These are phyloP conservation scores for Boletus patriciae DNA, from an alignment of 768 basidiomycete species.

Conservation along the genomic window DNA sequence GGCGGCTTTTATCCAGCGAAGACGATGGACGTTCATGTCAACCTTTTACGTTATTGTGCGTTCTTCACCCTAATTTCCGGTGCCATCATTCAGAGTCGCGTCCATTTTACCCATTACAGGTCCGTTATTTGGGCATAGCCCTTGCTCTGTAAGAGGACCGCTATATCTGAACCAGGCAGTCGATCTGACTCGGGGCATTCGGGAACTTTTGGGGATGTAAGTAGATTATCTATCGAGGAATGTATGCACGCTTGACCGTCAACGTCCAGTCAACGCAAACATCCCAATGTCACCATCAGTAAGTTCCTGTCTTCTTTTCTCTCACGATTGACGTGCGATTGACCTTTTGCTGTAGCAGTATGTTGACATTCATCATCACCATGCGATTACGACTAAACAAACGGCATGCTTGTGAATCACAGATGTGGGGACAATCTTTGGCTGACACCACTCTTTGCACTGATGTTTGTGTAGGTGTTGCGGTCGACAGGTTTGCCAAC, in stretches of 20 bases:
- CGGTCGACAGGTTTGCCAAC: conserved; percentile 11
- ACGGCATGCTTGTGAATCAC: not conserved
- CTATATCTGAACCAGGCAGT: not conserved
- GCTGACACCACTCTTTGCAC: not conserved
- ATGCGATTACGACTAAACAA: not conserved
- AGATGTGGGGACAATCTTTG: conserved; percentile 8
- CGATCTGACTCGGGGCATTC: not conserved
- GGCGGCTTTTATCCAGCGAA: conserved; percentile 1
- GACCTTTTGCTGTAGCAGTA: conserved; percentile 6
- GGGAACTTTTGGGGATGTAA: conserved; percentile 20
- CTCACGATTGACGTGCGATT: not conserved
- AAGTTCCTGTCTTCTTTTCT: not conserved
- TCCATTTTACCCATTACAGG: not conserved
- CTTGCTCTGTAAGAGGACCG: conserved; percentile 14
- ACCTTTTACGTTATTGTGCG: conserved; percentile 19
- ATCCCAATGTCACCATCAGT: conserved; percentile 17
- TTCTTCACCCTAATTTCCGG: not conserved
- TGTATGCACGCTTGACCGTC: not conserved
- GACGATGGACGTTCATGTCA: conserved; percentile 14
- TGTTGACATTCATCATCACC: not conserved
- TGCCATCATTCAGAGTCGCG: not conserved
- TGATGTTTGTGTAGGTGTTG: conserved; percentile 5
- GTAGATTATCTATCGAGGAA: not conserved
- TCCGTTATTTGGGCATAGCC: conserved; percentile 18
- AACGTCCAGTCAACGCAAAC: conserved; percentile 16